Percentiles rank a stretch among this genome's conserved stretches.
phyloP scores from a whole-genome alignment of 306 rosid species.

The Amphicarpaea edgeworthii region DNA sequence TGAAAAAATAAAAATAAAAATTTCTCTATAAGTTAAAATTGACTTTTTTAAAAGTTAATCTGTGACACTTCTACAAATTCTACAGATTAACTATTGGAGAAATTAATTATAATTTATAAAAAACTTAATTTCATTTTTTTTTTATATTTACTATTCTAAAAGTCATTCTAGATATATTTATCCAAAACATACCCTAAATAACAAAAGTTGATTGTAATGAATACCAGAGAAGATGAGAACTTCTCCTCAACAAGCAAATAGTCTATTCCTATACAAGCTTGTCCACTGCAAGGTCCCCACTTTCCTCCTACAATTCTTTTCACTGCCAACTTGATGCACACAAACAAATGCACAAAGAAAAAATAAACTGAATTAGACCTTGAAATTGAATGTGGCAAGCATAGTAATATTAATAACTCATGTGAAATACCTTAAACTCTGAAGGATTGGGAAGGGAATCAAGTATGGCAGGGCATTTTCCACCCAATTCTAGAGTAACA shows the following conservation, averaged over 20 bases:
- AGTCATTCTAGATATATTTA: too few relatives aligned
- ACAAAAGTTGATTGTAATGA: not conserved
- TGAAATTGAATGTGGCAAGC: conserved; percentile 16
- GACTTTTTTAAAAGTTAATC: too few relatives aligned
- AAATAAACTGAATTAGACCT: conserved; percentile 13
- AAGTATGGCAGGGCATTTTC: conserved; percentile 92
- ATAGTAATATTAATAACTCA: not conserved
- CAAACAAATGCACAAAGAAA: conserved; percentile 18
- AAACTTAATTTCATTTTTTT: too few relatives aligned
- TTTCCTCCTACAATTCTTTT: conserved; percentile 84
- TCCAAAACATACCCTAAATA: not conserved
- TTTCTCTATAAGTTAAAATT: too few relatives aligned
- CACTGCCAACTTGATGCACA: conserved; percentile 63
- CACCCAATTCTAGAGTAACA: conserved; percentile 90
- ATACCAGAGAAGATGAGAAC: conserved; percentile 66
- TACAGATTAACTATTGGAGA: too few relatives aligned
- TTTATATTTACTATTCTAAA: too few relatives aligned
- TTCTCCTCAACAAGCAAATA: conserved; percentile 84
- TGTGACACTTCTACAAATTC: too few relatives aligned
- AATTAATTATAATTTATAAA: too few relatives aligned
- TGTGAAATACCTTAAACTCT: conserved; percentile 66
- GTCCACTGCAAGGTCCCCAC: conserved; percentile 92
- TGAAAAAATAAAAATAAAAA: too few relatives aligned
- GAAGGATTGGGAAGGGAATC: conserved; percentile 69
- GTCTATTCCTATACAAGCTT: conserved; percentile 85